Percentiles rank a stretch among this genome's conserved stretches.
These are phyloP conservation scores for Xylaria venustula DNA, from an alignment of 495 filamentous ascomycete species.

Conservation along the genomic window DNA sequence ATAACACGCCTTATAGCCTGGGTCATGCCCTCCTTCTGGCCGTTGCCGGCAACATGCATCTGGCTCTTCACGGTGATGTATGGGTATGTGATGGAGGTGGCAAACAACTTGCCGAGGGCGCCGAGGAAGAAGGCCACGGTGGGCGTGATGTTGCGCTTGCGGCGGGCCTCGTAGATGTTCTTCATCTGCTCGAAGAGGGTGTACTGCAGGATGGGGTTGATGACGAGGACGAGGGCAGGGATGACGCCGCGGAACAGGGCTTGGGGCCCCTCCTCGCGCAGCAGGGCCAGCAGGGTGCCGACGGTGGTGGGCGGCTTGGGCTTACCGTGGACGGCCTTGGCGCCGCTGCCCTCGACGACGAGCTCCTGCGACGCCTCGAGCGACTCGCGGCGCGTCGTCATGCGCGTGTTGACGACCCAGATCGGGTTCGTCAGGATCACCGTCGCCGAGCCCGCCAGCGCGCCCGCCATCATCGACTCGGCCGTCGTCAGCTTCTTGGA, in stretches of 20 bases:
- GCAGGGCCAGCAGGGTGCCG: constrained; percentile 70
- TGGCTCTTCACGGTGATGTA: constrained; percentile 97
- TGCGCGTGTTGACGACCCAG: constrained; percentile 97
- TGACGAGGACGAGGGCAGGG: constrained; percentile 87
- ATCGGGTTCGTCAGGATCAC: constrained; percentile 97
- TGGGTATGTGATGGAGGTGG: constrained; percentile 92
- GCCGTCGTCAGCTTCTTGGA: constrained; percentile 82
- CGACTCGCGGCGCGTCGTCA: constrained; percentile 79
- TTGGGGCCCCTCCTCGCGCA: constrained; percentile 75
- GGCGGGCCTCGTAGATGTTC: constrained; percentile 48
- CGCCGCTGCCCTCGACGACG: constrained; percentile 18
- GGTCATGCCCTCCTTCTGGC: constrained; percentile 66
- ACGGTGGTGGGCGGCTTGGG: constrained; percentile 66
- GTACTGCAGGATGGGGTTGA: constrained; percentile 98
- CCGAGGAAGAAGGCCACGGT: constrained; percentile 87
- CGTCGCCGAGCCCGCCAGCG: constrained; percentile 90
- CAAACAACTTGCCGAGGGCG: constrained; percentile 89
- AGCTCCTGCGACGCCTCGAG: constrained; percentile 53
- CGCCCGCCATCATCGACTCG: constrained; percentile 91
- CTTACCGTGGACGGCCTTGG: constrained; percentile 22
- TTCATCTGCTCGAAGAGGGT: constrained; percentile 98
- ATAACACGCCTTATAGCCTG: constrained; percentile 75
- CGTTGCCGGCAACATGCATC: constrained; percentile 85
- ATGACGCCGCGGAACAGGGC: constrained; percentile 91
- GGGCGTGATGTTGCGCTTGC: constrained; percentile 63